Percentiles rank a stretch among this genome's conserved stretches.
Conservation (phyloP, 768 basidiomycete genomes). For the Lactarius vividus region DNA sequence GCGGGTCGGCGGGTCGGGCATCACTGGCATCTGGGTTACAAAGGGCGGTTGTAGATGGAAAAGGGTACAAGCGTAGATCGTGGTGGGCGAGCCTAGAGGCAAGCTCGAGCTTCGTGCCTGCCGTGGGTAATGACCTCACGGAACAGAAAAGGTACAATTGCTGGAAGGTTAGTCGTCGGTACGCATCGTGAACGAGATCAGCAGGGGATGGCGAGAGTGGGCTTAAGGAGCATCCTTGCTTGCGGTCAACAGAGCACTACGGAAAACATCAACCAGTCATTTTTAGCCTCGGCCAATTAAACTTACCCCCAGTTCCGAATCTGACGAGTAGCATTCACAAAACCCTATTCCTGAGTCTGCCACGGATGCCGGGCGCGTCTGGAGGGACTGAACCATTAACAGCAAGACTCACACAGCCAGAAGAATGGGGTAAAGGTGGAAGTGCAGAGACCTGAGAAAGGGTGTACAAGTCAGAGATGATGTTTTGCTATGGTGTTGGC, state of each 20-base stretch:
- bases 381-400: slow-evolving; percentile 20
- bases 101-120: slow-evolving; percentile 61
- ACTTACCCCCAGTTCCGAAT: slow-evolving; percentile 20
- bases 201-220: slow-evolving; percentile 25
- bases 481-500: background rate
- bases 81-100: slow-evolving; percentile 70
- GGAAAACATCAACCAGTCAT: background rate
- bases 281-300: background rate
- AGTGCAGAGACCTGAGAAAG: too few species aligned
- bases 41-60: slow-evolving; percentile 39
- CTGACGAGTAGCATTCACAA: slow-evolving; percentile 9
- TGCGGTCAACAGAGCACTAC: slow-evolving; percentile 2
- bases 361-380: slow-evolving; percentile 21
- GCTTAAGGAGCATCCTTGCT: slow-evolving; percentile 5
- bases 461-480: background rate
- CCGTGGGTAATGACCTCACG: slow-evolving; percentile 64
- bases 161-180: slow-evolving; percentile 59
- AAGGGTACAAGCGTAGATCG: slow-evolving; percentile 71
- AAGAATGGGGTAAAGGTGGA: too few species aligned
- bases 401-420: background rate
- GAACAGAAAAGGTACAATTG: slow-evolving; percentile 76
- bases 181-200: slow-evolving; percentile 61
- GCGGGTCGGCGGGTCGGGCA: background rate
- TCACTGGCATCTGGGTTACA: slow-evolving; percentile 18
- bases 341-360: slow-evolving; percentile 17